These are phyloP conservation scores for Fraxinus americana DNA, from an alignment of 257 asterid genomes.

Conservation along the genomic window DNA sequence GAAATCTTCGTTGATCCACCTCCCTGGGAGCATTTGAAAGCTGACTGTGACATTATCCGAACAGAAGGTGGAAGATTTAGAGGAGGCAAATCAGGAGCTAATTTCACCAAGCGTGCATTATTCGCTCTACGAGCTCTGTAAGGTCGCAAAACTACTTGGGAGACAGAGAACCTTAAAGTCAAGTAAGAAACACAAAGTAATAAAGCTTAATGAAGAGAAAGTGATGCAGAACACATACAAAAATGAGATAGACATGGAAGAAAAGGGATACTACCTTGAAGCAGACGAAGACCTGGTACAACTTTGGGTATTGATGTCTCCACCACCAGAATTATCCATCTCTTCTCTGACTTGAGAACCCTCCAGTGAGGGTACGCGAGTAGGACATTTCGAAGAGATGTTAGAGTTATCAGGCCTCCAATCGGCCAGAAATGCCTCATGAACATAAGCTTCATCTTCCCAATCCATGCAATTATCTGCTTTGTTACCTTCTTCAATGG, in stretches of 20 bases:
- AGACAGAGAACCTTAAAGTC: slow-evolving; percentile 49
- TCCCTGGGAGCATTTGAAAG: slow-evolving; percentile 63
- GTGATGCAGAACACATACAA: slow-evolving; percentile 18
- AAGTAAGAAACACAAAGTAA: slow-evolving; percentile 22
- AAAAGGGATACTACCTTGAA: slow-evolving; percentile 53
- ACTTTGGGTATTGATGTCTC: slow-evolving; percentile 38
- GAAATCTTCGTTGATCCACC: slow-evolving; percentile 33
- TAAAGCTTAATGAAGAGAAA: slow-evolving; percentile 27
- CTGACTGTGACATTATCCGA: slow-evolving; percentile 87
- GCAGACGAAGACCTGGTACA: slow-evolving; percentile 46
- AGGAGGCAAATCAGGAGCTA: slow-evolving; percentile 94
- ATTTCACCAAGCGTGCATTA: slow-evolving; percentile 69
- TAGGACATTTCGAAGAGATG: slow-evolving; percentile 37
- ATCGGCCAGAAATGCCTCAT: slow-evolving; percentile 95
- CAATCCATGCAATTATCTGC: slow-evolving; percentile 49
- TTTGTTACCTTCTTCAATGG: slow-evolving; percentile 50
- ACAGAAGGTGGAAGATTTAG: slow-evolving; percentile 98
- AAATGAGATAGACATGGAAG: slow-evolving; percentile 21
- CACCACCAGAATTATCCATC: slow-evolving; percentile 32
- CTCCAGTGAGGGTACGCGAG: slow-evolving; percentile 34
- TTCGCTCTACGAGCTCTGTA: slow-evolving; percentile 67
- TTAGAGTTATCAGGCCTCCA: slow-evolving; percentile 67
- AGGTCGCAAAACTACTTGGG: slow-evolving; percentile 53
- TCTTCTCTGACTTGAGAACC: slow-evolving; percentile 45
- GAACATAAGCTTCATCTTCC: slow-evolving; percentile 90